Base-by-base conservation (phyloP, 805 yeast genomes). In the Candida ipomoeae region DNA sequence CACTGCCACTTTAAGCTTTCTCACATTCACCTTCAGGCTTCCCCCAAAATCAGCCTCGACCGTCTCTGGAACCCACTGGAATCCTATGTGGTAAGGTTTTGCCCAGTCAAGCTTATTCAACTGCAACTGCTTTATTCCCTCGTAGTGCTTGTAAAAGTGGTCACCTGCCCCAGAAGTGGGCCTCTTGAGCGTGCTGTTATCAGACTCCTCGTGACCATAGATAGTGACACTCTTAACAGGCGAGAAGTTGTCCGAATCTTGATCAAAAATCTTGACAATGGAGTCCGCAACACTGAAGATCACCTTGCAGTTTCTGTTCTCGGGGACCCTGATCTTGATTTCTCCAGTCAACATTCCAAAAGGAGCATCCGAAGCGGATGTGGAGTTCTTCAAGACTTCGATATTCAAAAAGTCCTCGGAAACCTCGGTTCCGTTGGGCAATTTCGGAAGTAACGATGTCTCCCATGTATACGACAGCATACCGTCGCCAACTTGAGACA, bases 51-150 rank as follows among this genome's bases (percentile, higher is more conserved):
- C 46, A 14, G 46, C 34, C 20, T 44, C 46, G 4, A 26, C 46
- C 5, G 46, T 36, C 48, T 75, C 76, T 4, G 95, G 95, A 33
- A 85, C 70, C 96, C 96, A 89, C 61, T 87, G 87, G 45, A 89
- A 57, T 2, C 84, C 87, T 40, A 89, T 52, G 55, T 78, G 87
- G 60, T 80, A 85, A 1, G 71, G 59, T 45, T 74, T 73, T 5
- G 77, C 70, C 83, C 89, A 84, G 57, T 77, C 74, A 26, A 85
- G 66, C 61, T 85, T 87, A 65, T 85, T 87, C 50, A 89, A 61
- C 47, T 80, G 81, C 5, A 87, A 59, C 52, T 77, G 76, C 54
- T 83, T 82, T 47, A 89, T 85, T 14, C 96, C 96, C 26, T 71
- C 68, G 53, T 77, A 63, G 51, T 77, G 70, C 64, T 82, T 85